Evolutionary conservation across 2,329 filamentous ascomycete genomes (phyloP).

Genomic region (Ophiostoma tasmaniense): DNA sequence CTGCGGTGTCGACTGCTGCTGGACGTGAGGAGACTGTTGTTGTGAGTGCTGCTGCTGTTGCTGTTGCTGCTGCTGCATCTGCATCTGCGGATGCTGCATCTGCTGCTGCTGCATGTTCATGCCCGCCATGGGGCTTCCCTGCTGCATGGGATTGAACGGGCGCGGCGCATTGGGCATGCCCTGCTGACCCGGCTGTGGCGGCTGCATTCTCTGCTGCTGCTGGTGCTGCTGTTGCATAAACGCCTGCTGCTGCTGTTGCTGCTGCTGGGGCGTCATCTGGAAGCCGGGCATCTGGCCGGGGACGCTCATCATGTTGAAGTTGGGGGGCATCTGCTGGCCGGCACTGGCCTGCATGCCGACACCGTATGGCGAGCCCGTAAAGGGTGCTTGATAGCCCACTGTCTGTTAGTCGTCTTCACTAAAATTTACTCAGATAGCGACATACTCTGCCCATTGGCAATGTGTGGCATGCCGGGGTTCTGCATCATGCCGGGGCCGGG

Average conservation of each 20-base stretch:
- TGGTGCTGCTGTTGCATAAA: conserved; percentile 26
- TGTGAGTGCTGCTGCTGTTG: conserved; percentile 25
- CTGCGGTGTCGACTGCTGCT: conserved; percentile 28
- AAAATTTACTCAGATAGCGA: too few relatives aligned
- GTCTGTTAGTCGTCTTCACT: too few relatives aligned
- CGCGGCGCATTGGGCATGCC: conserved; percentile 33
- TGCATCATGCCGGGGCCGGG: conserved; percentile 54
- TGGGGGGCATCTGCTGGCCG: conserved; percentile 41
- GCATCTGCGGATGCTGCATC: conserved; percentile 25
- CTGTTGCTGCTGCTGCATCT: conserved; percentile 24
- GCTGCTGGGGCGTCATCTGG: conserved; percentile 46
- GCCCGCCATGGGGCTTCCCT: conserved; percentile 28
- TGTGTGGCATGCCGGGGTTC: conserved; percentile 50
- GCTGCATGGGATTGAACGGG: conserved; percentile 31
- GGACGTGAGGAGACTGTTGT: conserved; percentile 30
- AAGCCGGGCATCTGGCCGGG: conserved; percentile 43
- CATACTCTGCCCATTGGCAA: conserved; percentile 54
- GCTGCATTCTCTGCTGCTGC: conserved; percentile 25
- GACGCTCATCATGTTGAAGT: conserved; percentile 45
- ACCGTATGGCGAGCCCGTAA: conserved; percentile 49
- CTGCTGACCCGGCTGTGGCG: conserved; percentile 28
- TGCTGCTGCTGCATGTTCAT: conserved; percentile 33
- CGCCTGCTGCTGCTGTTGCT: conserved; percentile 27
- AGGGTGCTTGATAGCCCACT: conserved; percentile 54
- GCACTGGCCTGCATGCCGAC: conserved; percentile 42